A percentile compares a stretch with the other conserved stretches of the same genome.
Evolutionary conservation across 306 rosid genomes (phyloP).

Genomic region (Arachis stenosperma): DNA sequence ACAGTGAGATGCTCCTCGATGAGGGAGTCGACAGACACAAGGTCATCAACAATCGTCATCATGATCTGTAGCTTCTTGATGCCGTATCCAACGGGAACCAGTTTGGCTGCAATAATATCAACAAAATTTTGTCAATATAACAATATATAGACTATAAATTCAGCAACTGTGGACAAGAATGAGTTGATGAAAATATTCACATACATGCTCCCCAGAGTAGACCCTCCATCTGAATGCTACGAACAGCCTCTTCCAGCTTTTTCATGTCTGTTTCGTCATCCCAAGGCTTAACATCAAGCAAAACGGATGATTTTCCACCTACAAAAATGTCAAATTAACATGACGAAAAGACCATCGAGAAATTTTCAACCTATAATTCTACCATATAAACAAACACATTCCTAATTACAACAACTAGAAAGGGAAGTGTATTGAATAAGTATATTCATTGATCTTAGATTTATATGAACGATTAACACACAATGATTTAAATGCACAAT

Average conservation of each 20-base stretch:
- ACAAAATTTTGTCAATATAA: constrained; percentile 15
- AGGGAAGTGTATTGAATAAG: background rate
- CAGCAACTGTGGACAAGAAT: background rate
- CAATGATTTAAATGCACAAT: background rate
- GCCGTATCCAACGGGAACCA: constrained; percentile 85
- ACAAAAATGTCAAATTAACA: constrained; percentile 25
- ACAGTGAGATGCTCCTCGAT: constrained; percentile 77
- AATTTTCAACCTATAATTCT: background rate
- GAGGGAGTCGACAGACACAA: constrained; percentile 78
- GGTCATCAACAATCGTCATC: constrained; percentile 84
- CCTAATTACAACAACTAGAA: background rate
- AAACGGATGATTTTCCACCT: constrained; percentile 92
- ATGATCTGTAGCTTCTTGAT: constrained; percentile 88
- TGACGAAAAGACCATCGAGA: background rate
- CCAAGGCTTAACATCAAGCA: constrained; percentile 95
- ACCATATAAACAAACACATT: background rate
- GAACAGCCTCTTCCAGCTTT: constrained; percentile 88
- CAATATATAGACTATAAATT: background rate
- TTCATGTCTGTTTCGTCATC: constrained; percentile 96
- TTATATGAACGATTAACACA: background rate
- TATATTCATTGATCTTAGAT: background rate
- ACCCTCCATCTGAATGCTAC: constrained; percentile 72
- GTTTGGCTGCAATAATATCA: constrained; percentile 64
- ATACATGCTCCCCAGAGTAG: constrained; percentile 92
- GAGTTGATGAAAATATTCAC: constrained; percentile 19